Evolutionary conservation across 1,139 yeast species (phyloP).

Genomic region (Protomyces pachydermus): DNA sequence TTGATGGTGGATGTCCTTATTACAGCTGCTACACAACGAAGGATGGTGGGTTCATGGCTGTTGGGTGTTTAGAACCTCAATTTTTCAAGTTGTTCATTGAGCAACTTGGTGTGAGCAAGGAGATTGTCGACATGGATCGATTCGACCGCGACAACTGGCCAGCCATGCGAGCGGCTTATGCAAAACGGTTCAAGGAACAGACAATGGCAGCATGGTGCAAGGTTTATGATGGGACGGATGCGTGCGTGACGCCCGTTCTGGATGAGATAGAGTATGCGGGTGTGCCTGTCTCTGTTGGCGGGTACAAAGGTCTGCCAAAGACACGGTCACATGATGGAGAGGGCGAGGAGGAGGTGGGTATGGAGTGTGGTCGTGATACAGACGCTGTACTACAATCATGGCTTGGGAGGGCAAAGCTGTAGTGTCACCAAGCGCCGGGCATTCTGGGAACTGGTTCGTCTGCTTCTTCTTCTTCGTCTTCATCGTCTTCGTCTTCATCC

Average conservation of each 20-base stretch:
- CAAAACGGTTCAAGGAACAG: conserved; percentile 22
- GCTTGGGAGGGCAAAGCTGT: background rate
- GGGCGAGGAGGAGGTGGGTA: conserved; percentile 3
- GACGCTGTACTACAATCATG: background rate
- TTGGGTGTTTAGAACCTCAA: conserved; percentile 34
- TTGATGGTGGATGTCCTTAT: conserved; percentile 33
- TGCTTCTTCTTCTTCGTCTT: background rate
- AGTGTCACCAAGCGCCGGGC: background rate
- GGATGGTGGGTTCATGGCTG: conserved; percentile 32
- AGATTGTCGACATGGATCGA: conserved; percentile 11
- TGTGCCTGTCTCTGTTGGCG: conserved; percentile 17
- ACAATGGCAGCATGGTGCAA: conserved; percentile 8
- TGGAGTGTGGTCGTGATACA: conserved; percentile 5
- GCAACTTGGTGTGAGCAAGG: conserved; percentile 22
- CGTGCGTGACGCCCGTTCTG: conserved; percentile 23
- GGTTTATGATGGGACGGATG: conserved; percentile 20
- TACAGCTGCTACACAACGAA: conserved; percentile 32
- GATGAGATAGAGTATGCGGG: background rate
- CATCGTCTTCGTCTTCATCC: background rate
- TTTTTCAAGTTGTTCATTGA: conserved; percentile 30
- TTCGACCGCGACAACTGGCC: conserved; percentile 32
- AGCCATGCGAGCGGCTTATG: conserved; percentile 22
- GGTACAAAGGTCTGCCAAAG: conserved; percentile 2
- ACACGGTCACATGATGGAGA: background rate
- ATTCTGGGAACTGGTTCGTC: background rate